Evolutionary conservation across 495 filamentous ascomycete species (phyloP).

Genomic region (Penicillium cataractarum): DNA sequence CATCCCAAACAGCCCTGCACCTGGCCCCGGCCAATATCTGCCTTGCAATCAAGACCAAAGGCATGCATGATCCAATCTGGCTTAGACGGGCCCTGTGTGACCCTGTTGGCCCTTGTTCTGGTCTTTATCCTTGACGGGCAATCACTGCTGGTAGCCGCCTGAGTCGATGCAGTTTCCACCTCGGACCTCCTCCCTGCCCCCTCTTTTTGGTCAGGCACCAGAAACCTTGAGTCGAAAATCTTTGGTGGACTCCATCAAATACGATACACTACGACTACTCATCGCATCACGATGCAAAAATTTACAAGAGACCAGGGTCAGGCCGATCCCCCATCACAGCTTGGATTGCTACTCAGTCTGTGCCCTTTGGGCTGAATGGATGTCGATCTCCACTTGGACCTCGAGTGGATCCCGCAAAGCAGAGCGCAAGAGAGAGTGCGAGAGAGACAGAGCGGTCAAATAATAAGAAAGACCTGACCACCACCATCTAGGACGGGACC

Average conservation of each 20-base stretch:
- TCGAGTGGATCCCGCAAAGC: slow-evolving; percentile 19
- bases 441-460: slow-evolving; percentile 17
- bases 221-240: neutral
- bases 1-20: neutral
- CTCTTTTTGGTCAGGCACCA: slow-evolving; percentile 1
- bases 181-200: neutral
- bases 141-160: slow-evolving; percentile 21
- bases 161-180: neutral
- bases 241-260: neutral
- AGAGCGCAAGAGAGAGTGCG: neutral
- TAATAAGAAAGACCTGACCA: neutral
- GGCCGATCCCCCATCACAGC: slow-evolving; percentile 27
- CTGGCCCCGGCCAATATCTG: neutral
- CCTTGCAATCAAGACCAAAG: slow-evolving; percentile 15
- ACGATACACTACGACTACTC: neutral
- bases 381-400: slow-evolving; percentile 13
- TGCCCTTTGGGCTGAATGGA: slow-evolving; percentile 25
- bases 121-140: too few species aligned
- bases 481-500: neutral
- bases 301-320: slow-evolving; percentile 2
- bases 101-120: slow-evolving; percentile 13
- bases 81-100: slow-evolving; percentile 33
- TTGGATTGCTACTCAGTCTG: slow-evolving; percentile 33
- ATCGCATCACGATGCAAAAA: neutral
- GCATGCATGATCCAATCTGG: slow-evolving; percentile 46